Percentiles rank a stretch among this genome's conserved stretches.
Evolutionary conservation across 768 basidiomycete genomes (phyloP).

Genomic region (Hypsizygus marmoreus): DNA sequence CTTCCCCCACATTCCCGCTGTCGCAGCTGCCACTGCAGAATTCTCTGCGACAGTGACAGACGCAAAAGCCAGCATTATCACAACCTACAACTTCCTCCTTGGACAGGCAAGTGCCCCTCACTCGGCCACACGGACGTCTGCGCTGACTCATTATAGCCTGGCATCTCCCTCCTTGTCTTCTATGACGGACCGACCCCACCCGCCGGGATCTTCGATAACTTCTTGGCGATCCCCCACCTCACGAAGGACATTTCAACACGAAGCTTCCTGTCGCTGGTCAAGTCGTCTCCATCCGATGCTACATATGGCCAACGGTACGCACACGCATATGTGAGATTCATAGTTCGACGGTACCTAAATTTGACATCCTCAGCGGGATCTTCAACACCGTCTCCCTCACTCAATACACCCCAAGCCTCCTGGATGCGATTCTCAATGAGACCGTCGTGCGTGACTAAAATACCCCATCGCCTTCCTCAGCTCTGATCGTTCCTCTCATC

Average conservation of each 20-base stretch:
- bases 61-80: conserved; percentile 52
- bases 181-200: conserved; percentile 59
- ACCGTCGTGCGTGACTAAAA: conserved; percentile 30
- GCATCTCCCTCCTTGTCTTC: conserved; percentile 45
- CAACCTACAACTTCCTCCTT: conserved; percentile 42
- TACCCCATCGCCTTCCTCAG: neutral
- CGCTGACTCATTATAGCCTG: conserved; percentile 3
- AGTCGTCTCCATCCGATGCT: conserved; percentile 34
- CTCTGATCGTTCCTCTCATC: neutral
- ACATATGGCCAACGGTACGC: conserved; percentile 28
- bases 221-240: conserved; percentile 44
- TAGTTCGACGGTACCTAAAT: conserved; percentile 4
- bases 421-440: conserved; percentile 47
- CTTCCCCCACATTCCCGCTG: conserved; percentile 19
- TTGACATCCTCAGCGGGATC: conserved; percentile 20
- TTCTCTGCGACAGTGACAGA: conserved; percentile 46
- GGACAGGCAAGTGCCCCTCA: conserved; percentile 32
- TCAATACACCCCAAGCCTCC: conserved; percentile 33
- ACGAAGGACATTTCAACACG: conserved; percentile 40
- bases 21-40: conserved; percentile 38
- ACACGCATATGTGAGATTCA: conserved; percentile 5
- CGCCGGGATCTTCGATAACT: conserved; percentile 51
- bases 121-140: too few species aligned
- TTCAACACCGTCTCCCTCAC: conserved; percentile 47
- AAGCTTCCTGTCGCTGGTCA: conserved; percentile 43